These are phyloP conservation scores for Dipteronia sinensis DNA, from an alignment of 345 rosid species.

Conservation along the genomic window DNA sequence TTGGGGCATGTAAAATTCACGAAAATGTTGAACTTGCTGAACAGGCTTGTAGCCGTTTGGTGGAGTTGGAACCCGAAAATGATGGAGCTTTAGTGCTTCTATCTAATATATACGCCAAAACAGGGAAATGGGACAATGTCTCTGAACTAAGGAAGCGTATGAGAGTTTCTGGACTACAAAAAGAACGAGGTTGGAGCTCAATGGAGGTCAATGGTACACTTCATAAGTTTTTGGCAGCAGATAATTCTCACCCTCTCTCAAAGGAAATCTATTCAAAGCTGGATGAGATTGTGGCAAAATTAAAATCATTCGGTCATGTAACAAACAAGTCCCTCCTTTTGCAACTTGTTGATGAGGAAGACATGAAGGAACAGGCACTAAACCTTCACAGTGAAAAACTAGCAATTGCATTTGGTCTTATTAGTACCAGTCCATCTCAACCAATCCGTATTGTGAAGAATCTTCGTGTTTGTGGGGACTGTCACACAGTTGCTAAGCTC, in stretches of 20 bases:
- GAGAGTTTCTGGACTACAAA: slow-evolving; percentile 65
- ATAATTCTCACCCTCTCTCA: slow-evolving; percentile 53
- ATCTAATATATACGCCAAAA: slow-evolving; percentile 71
- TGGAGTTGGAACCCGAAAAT: slow-evolving; percentile 60
- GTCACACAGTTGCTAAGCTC: slow-evolving; percentile 67
- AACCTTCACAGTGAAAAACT: slow-evolving; percentile 67
- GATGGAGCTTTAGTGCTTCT: slow-evolving; percentile 65
- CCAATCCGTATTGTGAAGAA: slow-evolving; percentile 64
- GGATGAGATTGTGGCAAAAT: slow-evolving; percentile 47
- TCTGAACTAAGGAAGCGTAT: slow-evolving; percentile 61
- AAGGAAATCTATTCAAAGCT: slow-evolving; percentile 53
- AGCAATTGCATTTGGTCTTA: slow-evolving; percentile 71
- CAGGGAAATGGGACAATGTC: slow-evolving; percentile 58
- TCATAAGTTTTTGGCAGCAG: slow-evolving; percentile 70
- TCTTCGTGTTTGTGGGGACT: slow-evolving; percentile 69
- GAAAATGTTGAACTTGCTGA: slow-evolving; percentile 68
- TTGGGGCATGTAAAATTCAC: slow-evolving; percentile 73
- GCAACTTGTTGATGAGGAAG: slow-evolving; percentile 68
- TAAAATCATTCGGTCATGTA: slow-evolving; percentile 53
- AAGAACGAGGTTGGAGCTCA: slow-evolving; percentile 78
- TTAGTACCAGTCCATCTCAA: slow-evolving; percentile 44
- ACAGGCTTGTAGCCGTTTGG: slow-evolving; percentile 51
- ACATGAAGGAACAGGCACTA: slow-evolving; percentile 61
- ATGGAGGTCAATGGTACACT: slow-evolving; percentile 63
- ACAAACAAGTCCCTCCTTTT: slow-evolving; percentile 61